Base-by-base conservation (phyloP, 768 basidiomycete genomes). In the Dioszegia aurantiaca region DNA sequence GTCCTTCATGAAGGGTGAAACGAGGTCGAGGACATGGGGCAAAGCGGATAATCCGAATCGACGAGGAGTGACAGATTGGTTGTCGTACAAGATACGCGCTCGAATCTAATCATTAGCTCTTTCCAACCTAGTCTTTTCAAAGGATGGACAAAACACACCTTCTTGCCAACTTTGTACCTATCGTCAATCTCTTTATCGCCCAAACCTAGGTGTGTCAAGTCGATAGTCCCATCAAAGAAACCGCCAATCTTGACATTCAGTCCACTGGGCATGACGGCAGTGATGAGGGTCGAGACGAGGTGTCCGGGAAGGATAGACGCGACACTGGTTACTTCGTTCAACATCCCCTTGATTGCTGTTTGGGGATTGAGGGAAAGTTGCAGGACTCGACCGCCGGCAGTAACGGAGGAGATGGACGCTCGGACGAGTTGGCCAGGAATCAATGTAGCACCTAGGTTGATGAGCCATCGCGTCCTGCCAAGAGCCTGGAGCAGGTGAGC, bases 211-310 rank as follows among this genome's bases (percentile, higher is more conserved):
- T 98, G 94, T 57, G 87, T 82, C 33, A 84, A 80, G 69, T 95
- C 92, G 24, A 88, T 81, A 0, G 90, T 94, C 30, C 91, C 94
- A 36, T 89, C 87, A 77, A 91, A 98, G 75, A 87, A 93, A 0
- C 90, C 92, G 24, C 93, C 82, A 17, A 97, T 80, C 77, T 94
- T 93, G 28, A 98, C 79, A 72, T 88, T 89, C 31, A 97, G 78
- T 17, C 95, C 95, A 24, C 78, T 81, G 16, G 86, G 80, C 40
- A 85, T 80, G 21, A 87, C 81, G 19, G 85, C 84, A 1, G 91
- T 95, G 56, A 99, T 82, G 37, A 94, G 80, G 10, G 83, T 84
- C 73, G 88, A 85, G 21, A 93, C 90, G 17, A 93, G 81, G 24
- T 83, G 80, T 16, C 92, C 91, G 9, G 95, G 94, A 41, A 97